Percentiles rank a stretch among this genome's conserved stretches.
Evolutionary conservation across 2,329 filamentous ascomycete species (phyloP).

Genomic region (Verticillium albo-atrum): DNA sequence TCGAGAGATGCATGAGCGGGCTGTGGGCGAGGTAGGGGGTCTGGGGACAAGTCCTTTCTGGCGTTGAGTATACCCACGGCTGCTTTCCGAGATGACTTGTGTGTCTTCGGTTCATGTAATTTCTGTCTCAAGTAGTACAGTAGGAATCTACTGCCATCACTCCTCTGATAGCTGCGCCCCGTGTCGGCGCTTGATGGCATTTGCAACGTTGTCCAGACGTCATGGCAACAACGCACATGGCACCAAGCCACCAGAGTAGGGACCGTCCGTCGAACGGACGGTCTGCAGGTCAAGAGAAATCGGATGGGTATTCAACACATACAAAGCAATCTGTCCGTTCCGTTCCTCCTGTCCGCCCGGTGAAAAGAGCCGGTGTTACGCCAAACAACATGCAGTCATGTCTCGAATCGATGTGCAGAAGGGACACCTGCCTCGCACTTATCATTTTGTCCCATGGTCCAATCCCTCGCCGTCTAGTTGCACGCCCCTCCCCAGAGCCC

Average conservation of each 20-base stretch:
- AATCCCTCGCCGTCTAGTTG: background rate
- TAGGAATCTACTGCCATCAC: background rate
- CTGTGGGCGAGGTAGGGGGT: background rate
- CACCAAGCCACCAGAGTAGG: background rate
- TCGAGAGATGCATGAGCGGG: background rate
- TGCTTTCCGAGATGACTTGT: background rate
- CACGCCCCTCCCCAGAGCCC: too few species aligned
- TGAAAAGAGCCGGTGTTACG: background rate
- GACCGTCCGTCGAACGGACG: background rate
- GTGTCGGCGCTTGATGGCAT: background rate
- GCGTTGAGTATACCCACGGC: background rate
- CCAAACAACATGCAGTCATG: background rate
- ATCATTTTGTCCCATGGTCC: background rate
- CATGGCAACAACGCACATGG: background rate
- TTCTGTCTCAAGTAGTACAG: background rate
- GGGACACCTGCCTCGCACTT: background rate
- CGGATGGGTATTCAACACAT: conserved; percentile 1
- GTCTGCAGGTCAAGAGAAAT: background rate
- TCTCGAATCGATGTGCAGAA: background rate
- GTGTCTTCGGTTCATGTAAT: too few species aligned
- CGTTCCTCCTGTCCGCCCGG: background rate
- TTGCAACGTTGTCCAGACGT: background rate
- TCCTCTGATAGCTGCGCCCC: background rate
- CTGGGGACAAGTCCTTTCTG: background rate
- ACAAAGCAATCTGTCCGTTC: background rate